Base-by-base conservation (phyloP, 75 land plant species). In the Larix kaempferi region DNA sequence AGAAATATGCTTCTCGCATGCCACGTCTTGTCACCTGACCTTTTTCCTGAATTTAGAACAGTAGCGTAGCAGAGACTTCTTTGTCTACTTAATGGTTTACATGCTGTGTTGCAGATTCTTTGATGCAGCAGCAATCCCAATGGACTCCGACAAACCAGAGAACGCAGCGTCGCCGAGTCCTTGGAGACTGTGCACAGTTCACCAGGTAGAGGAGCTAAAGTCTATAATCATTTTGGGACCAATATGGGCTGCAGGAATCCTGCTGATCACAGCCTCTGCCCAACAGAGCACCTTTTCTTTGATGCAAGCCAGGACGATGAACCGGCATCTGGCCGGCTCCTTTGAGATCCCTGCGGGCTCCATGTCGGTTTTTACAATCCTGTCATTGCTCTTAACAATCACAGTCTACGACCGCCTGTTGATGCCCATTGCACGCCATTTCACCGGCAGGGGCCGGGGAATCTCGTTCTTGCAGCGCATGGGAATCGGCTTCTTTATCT, bases 121-220 rank as follows among this genome's bases (percentile, higher is more conserved):
- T 4, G 95, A 95, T 76, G 85, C 85, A 76, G 98, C 98, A 29
- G 98, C 95, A 2, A 78, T 89, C 1, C 83, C 76, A 60, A 79
- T 75, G 22, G 89, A 79, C 11, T 74, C 78, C 4, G 91, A 85
- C 76, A 33, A 44, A 22, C 10, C 26, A 6, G 82, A 86, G 56
- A 77, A 64, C 1, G 37, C 57, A 2, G 7, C 56, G 3, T 57
- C 71, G 22, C 85, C 86, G 0, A 86, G 84, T 60, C 84, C 85
- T 23, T 95, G 98, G 95, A 75, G 83, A n/a, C 81, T 95, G 8
- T 89, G 84, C 91, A 93, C 94, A 2, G 96, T 95, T 11, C 93
- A 92, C 37, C 82, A 92, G 22, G 93, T 95, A 29, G 98, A 95
- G 60, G 98, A 95, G 74, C 89, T 93, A 56, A 95, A 95, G 78